Percentiles rank a stretch among this genome's conserved stretches.
These are phyloP conservation scores for Bjerkandera adusta DNA, from an alignment of 1,284 basidiomycete species.

Conservation along the genomic window DNA sequence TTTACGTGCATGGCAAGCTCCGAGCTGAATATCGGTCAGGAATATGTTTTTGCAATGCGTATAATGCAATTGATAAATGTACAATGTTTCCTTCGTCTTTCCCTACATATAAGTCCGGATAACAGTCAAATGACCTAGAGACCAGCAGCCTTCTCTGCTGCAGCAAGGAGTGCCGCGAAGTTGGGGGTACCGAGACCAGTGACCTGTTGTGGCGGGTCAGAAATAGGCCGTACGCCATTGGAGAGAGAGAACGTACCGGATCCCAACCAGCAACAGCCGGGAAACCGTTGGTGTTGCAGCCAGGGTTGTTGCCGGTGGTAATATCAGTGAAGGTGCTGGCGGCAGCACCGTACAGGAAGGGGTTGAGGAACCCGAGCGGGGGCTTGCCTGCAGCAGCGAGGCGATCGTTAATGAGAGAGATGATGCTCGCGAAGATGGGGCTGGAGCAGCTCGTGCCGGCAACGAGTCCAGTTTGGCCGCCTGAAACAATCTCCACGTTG, in stretches of 20 bases:
- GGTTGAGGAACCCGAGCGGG: slow-evolving; percentile 57
- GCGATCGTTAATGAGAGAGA: slow-evolving; percentile 60
- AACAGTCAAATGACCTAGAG: too few species aligned
- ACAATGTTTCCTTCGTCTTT: not conserved
- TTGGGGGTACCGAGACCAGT: slow-evolving; percentile 37
- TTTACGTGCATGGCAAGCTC: too few species aligned
- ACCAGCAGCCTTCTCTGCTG: slow-evolving; percentile 19
- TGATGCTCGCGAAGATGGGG: slow-evolving; percentile 51
- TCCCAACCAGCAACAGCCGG: slow-evolving; percentile 34
- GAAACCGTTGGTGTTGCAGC: slow-evolving; percentile 34
- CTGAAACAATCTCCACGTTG: slow-evolving; percentile 28
- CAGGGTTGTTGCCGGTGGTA: slow-evolving; percentile 28
- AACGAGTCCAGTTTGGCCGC: slow-evolving; percentile 37
- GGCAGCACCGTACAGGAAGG: slow-evolving; percentile 26
- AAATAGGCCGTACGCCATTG: not conserved
- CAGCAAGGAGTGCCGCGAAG: slow-evolving; percentile 29
- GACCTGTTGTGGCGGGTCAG: slow-evolving; percentile 19
- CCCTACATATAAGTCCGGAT: not conserved
- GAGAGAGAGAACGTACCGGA: slow-evolving; percentile 22
- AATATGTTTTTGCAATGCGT: too few species aligned
- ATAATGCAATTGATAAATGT: too few species aligned
- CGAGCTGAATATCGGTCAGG: too few species aligned
- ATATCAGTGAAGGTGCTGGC: slow-evolving; percentile 42
- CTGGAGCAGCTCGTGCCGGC: slow-evolving; percentile 47
- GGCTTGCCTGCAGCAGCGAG: slow-evolving; percentile 39